Evolutionary conservation across 2,329 filamentous ascomycete species (phyloP), one percentile per base, ranked within the genome.

Genomic region (Arthrobotrys conoides): DNA sequence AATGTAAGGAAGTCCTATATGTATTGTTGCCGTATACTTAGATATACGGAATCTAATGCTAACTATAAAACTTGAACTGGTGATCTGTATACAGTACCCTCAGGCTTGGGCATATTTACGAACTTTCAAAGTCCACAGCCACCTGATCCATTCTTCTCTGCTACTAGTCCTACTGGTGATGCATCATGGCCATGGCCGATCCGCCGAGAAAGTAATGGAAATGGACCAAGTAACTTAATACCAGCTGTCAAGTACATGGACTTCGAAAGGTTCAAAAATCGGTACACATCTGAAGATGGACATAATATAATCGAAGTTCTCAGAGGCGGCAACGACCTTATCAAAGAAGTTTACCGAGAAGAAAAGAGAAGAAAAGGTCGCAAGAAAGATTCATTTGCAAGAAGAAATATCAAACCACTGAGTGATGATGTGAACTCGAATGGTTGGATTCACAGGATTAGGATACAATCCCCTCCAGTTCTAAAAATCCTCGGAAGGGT

Each of bases 221-320:
- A 41, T 41, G 14, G 1, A n/a, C 53, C n/a, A 2, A 41, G 8
- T 3, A 41, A 59, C 10, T 59, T 59, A 14, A 84, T 87, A 20
- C 84, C 84, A 0, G 82, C 83, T 27, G 84, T 85, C n/a, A 83
- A 84, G 61, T 85, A 83, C 76, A 83, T 85, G 68, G 84, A 85
- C 81, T 86, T 86, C 69, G 85, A 86, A 79, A 83, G 84, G 80
- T 86, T 86, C 82, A 86, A 86, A 81, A 86, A 86, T 77, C 82
- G 84, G 66, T 85, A 84, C 12, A 82, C 82, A 10, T 55, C 84
- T 12, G 82, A 84, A 0, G 82, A 85, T 75, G 83, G 82, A 24
- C 83, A 84, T n/a, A 84, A 85, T 70, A 84, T 84, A 38, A 82
- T 86, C 20, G 85, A 86, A 1, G 85, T 85, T 16, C 82, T 86